Evolutionary conservation across 352 stramenopile species (phyloP).

Genomic region (Pythium volutum): DNA sequence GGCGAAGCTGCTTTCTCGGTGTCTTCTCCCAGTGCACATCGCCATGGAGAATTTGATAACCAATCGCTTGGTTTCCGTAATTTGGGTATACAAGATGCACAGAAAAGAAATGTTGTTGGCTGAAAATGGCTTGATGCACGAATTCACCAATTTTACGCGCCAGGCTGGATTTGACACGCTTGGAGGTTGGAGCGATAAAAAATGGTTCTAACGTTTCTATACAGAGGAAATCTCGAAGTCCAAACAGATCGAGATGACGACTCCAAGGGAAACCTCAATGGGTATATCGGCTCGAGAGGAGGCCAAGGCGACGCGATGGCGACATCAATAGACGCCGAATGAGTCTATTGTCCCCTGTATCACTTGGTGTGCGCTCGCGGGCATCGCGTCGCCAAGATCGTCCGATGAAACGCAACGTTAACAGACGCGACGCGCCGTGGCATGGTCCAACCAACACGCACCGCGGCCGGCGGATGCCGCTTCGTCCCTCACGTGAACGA

Average conservation of each 20-base stretch:
- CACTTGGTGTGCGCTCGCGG: too few species aligned
- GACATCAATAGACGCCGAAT: too few species aligned
- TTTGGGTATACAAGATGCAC: background rate
- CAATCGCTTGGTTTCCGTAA: constrained; percentile 1
- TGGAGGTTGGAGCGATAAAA: background rate
- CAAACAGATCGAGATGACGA: too few species aligned
- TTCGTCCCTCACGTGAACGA: constrained; percentile 23
- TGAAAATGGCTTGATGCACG: constrained; percentile 13
- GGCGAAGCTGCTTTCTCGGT: background rate
- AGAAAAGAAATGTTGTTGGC: constrained; percentile 17
- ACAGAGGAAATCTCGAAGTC: background rate
- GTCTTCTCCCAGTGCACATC: constrained; percentile 24
- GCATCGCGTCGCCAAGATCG: too few species aligned
- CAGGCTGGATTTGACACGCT: too few species aligned
- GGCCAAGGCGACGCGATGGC: too few species aligned
- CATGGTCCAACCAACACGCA: too few species aligned
- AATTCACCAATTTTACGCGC: background rate
- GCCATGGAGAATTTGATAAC: constrained; percentile 12
- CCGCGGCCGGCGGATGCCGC: background rate
- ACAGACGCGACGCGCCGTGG: background rate
- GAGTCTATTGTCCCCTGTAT: too few species aligned
- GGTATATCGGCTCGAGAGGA: background rate
- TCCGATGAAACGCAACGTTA: background rate
- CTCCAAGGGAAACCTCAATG: too few species aligned
- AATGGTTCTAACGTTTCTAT: constrained; percentile 3